These are phyloP conservation scores for Phytophthora europaea DNA, from an alignment of 352 stramenopile genomes.

Conservation along the genomic window DNA sequence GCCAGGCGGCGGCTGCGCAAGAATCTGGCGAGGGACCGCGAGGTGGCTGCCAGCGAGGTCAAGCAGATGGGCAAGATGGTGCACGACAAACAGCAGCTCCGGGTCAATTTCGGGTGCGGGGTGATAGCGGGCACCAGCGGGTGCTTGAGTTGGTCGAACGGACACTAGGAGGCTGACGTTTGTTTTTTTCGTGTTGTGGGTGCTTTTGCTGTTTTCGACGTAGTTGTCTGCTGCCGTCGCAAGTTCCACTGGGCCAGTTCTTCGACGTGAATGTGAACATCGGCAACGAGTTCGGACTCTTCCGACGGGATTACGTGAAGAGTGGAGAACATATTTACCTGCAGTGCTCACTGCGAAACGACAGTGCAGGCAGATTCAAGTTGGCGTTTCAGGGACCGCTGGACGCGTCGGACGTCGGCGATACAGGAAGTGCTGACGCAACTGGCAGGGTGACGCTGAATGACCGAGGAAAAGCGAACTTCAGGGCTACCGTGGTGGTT, in stretches of 20 bases:
- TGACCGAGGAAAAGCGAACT: constrained; percentile 66
- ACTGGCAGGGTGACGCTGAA: constrained; percentile 61
- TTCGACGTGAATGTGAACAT: constrained; percentile 80
- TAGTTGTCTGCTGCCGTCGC: constrained; percentile 69
- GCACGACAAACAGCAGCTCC: constrained; percentile 80
- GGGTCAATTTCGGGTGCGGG: constrained; percentile 81
- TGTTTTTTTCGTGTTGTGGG: constrained; percentile 13
- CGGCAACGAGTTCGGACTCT: constrained; percentile 87
- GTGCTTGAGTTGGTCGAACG: constrained; percentile 19
- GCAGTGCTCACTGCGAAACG: constrained; percentile 59
- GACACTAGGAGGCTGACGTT: constrained; percentile 16
- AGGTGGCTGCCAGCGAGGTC: constrained; percentile 59
- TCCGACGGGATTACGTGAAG: constrained; percentile 63
- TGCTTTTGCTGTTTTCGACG: constrained; percentile 14
- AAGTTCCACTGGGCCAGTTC: constrained; percentile 58
- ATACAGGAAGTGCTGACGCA: constrained; percentile 13
- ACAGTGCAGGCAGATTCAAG: constrained; percentile 24
- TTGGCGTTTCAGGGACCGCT: constrained; percentile 45
- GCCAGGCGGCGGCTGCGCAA: constrained; percentile 63
- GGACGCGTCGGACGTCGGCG: constrained; percentile 19
- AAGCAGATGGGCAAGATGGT: constrained; percentile 80
- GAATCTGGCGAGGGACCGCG: constrained; percentile 60
- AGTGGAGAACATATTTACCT: constrained; percentile 57
- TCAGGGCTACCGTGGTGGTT: constrained; percentile 51
- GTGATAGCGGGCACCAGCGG: constrained; percentile 16